Evolutionary conservation across 2,329 filamentous ascomycete genomes (phyloP).

Genomic region (Xylaria sp.): DNA sequence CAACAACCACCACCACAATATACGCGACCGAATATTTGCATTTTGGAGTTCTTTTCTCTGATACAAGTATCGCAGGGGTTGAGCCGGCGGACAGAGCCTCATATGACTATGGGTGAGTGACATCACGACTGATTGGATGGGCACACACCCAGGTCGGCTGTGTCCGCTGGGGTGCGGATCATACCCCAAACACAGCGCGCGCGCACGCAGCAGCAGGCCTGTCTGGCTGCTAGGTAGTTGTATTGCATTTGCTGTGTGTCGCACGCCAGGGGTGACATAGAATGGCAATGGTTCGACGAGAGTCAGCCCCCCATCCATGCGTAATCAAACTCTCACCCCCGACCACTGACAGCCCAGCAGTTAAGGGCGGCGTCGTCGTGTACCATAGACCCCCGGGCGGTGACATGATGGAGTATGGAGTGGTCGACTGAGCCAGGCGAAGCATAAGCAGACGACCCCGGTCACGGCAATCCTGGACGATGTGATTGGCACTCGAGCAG

Average conservation of each 20-base stretch:
- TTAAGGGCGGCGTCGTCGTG: constrained; percentile 9
- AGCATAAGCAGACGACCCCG: constrained; percentile 27
- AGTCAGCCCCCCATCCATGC: background rate
- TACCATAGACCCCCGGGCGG: constrained; percentile 3
- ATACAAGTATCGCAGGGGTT: background rate
- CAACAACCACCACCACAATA: background rate
- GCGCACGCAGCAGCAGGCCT: too few species aligned
- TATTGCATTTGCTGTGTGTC: background rate
- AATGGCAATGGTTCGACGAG: background rate
- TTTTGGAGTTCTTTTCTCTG: background rate
- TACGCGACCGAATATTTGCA: background rate
- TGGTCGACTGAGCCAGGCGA: constrained; percentile 17
- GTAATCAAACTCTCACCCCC: background rate
- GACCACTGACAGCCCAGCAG: background rate
- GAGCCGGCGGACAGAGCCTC: constrained; percentile 7
- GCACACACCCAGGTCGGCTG: too few species aligned
- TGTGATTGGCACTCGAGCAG: constrained; percentile 32
- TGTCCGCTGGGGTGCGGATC: constrained; percentile 6
- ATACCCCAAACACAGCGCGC: background rate
- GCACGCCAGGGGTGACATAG: background rate
- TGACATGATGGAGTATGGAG: too few species aligned
- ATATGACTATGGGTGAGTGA: constrained; percentile 19
- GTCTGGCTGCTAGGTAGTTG: too few species aligned
- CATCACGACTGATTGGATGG: constrained; percentile 12
- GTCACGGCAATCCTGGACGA: constrained; percentile 19